phyloP scores from a whole-genome alignment of 805 yeast genomes.

The Starmerella vaccinii region DNA sequence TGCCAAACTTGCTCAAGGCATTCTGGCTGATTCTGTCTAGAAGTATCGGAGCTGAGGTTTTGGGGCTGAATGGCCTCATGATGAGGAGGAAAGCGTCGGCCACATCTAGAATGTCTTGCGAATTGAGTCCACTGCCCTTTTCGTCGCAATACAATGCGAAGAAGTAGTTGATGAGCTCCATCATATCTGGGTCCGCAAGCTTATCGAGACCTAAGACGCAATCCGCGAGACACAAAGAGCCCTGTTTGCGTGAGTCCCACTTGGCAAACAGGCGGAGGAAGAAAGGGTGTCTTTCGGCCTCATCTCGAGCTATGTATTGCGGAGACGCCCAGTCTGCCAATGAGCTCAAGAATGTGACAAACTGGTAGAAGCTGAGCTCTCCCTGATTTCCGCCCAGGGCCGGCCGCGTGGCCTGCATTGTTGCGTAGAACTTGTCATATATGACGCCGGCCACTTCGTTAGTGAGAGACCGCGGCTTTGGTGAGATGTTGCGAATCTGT shows the following conservation, averaged over 20 bases:
- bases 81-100: slow-evolving; percentile 80
- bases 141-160: slow-evolving; percentile 50
- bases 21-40: slow-evolving; percentile 56
- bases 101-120: slow-evolving; percentile 70
- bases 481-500: slow-evolving; percentile 67
- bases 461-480: slow-evolving; percentile 54
- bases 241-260: slow-evolving; percentile 56
- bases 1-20: slow-evolving; percentile 32
- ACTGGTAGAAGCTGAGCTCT: slow-evolving; percentile 66
- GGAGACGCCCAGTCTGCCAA: slow-evolving; percentile 61
- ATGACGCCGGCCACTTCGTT: slow-evolving; percentile 54
- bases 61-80: slow-evolving; percentile 80
- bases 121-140: slow-evolving; percentile 35
- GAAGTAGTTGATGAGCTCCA: slow-evolving; percentile 69
- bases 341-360: slow-evolving; percentile 63
- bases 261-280: slow-evolving; percentile 51
- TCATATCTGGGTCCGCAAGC: slow-evolving; percentile 59
- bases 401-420: slow-evolving; percentile 51
- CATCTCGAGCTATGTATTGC: slow-evolving; percentile 23
- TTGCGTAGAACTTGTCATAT: slow-evolving; percentile 75
- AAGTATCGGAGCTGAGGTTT: slow-evolving; percentile 30
- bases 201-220: slow-evolving; percentile 64
- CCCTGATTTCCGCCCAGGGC: slow-evolving; percentile 41
- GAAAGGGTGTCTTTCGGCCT: slow-evolving; percentile 36
- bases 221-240: slow-evolving; percentile 52